Evolutionary conservation across 345 rosid genomes (phyloP).

Genomic region (Melaleuca quinquenervia): DNA sequence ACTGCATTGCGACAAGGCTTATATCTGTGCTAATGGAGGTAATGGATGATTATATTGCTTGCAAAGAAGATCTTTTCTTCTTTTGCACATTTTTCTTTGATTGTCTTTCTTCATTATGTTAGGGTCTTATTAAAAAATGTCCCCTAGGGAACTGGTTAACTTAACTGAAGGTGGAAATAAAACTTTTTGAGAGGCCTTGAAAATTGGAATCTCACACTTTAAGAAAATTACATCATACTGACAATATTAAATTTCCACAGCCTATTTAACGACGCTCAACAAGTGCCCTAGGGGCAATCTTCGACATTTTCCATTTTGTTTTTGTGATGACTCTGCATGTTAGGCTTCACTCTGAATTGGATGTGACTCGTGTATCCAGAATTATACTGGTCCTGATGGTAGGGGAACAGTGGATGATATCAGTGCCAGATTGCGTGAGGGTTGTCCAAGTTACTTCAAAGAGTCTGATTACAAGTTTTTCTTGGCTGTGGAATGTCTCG

Average conservation of each 20-base stretch:
- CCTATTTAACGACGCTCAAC: background rate
- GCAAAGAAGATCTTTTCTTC: background rate
- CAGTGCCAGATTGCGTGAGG: constrained; percentile 70
- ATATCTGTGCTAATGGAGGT: constrained; percentile 92
- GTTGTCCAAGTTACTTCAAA: constrained; percentile 95
- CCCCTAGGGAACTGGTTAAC: background rate
- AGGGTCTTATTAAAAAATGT: background rate
- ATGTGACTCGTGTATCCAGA: constrained; percentile 28
- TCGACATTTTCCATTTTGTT: background rate
- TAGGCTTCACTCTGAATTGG: background rate
- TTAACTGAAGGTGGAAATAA: background rate
- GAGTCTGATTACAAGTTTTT: constrained; percentile 94
- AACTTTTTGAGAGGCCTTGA: background rate
- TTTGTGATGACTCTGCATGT: background rate
- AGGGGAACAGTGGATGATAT: constrained; percentile 97
- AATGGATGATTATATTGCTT: background rate
- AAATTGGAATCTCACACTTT: background rate
- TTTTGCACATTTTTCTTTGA: background rate
- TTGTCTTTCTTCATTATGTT: background rate
- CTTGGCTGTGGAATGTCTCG: constrained; percentile 95
- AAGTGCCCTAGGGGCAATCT: background rate
- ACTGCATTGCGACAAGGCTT: constrained; percentile 73
- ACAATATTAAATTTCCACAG: background rate
- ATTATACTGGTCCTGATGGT: constrained; percentile 94
- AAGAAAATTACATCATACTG: background rate